Evolutionary conservation across 2,329 filamentous ascomycete genomes (phyloP).

Genomic region (Chaetoscypha palmicola): DNA sequence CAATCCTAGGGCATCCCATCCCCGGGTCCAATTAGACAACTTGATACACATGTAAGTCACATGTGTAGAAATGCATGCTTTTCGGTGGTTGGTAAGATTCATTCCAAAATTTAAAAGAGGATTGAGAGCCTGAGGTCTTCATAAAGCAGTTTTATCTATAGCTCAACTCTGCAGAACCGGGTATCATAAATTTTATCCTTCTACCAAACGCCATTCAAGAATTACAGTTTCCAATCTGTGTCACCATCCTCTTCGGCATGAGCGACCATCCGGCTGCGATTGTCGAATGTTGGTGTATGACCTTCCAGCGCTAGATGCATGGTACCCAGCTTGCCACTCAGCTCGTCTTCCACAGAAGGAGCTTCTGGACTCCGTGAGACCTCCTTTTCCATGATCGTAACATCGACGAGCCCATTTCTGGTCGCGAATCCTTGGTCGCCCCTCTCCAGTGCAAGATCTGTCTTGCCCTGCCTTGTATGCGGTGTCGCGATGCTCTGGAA

Average conservation of each 20-base stretch:
- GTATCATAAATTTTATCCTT: constrained; percentile 13
- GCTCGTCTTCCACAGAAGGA: constrained; percentile 33
- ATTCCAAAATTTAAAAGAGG: too few relatives aligned
- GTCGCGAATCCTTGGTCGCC: constrained; percentile 30
- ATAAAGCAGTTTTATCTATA: too few relatives aligned
- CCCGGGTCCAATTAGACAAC: too few relatives aligned
- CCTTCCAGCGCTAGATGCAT: constrained; percentile 30
- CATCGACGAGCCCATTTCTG: constrained; percentile 33
- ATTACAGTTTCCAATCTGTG: constrained; percentile 26
- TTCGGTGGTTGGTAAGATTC: too few relatives aligned
- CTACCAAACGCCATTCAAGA: constrained; percentile 5
- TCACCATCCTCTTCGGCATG: constrained; percentile 19
- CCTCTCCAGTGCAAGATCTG: constrained; percentile 45
- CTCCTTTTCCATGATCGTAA: constrained; percentile 47
- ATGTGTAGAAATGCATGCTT: too few relatives aligned
- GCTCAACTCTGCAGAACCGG: neutral
- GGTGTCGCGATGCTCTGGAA: constrained; percentile 39
- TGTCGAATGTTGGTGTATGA: constrained; percentile 25
- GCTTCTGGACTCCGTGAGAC: constrained; percentile 34
- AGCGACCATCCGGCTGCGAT: constrained; percentile 12
- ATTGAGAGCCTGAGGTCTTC: too few relatives aligned
- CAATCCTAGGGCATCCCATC: too few relatives aligned
- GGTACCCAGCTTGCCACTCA: constrained; percentile 25
- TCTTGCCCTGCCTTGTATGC: constrained; percentile 32
- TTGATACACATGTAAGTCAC: too few relatives aligned